Conservation (phyloP, 176 grass and related monocot genomes). For the Tillandsia fasciculata region DNA sequence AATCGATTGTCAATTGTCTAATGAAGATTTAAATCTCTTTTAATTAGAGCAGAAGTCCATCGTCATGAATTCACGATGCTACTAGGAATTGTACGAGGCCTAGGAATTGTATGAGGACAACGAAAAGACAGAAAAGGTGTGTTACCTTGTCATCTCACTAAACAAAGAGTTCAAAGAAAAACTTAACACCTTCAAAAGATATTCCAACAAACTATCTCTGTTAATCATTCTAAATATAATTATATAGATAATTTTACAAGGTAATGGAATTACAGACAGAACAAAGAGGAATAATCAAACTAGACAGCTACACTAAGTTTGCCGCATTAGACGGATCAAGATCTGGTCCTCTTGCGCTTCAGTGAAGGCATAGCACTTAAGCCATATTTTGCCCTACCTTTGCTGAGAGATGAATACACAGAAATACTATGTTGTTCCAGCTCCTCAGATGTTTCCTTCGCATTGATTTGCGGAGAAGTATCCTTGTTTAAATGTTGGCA, state of each 20-base stretch:
- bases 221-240: too few species aligned
- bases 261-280: background rate
- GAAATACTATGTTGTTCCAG: background rate
- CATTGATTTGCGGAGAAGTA: background rate
- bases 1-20: too few species aligned
- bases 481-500: background rate
- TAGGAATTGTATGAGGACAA: too few species aligned
- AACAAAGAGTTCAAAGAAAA: too few species aligned
- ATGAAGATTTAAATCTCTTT: too few species aligned
- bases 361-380: conserved; percentile 1
- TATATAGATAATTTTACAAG: background rate
- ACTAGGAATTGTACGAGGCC: too few species aligned
- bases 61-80: too few species aligned
- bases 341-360: background rate
- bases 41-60: too few species aligned
- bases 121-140: too few species aligned
- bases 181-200: too few species aligned
- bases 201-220: too few species aligned
- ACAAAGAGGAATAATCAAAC: background rate
- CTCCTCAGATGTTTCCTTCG: background rate
- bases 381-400: background rate
- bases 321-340: background rate
- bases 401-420: background rate
- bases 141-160: too few species aligned
- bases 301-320: background rate